These are phyloP conservation scores for Xylaria multiplex DNA, from an alignment of 2,329 filamentous ascomycete species.

Conservation along the genomic window DNA sequence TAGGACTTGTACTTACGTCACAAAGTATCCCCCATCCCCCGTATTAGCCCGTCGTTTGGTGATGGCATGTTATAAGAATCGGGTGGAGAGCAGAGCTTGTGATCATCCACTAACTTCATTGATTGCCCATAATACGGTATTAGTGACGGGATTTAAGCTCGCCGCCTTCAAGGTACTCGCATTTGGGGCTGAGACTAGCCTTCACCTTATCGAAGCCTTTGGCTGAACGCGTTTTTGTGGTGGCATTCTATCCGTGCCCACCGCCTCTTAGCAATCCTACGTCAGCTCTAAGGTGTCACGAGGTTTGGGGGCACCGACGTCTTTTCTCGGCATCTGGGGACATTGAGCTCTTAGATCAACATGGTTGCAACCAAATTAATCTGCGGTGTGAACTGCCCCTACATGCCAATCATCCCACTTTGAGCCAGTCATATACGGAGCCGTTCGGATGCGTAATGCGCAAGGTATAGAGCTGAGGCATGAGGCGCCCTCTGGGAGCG, in stretches of 20 bases:
- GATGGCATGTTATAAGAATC: background rate
- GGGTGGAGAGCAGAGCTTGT: background rate
- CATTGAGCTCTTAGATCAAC: background rate
- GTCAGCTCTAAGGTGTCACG: conserved; percentile 19
- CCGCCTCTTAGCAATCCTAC: conserved; percentile 1
- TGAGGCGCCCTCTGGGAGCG: background rate
- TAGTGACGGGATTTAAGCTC: background rate
- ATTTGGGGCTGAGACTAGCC: background rate
- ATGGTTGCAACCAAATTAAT: background rate
- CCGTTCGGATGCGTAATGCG: conserved; percentile 1
- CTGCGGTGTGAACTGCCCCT: conserved; percentile 4
- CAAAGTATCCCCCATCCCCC: too few relatives aligned
- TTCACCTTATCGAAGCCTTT: background rate
- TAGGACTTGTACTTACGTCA: too few relatives aligned
- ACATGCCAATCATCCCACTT: conserved; percentile 2
- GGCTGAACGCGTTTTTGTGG: background rate
- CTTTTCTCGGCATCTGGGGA: background rate
- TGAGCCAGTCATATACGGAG: conserved; percentile 4
- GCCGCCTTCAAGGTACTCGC: background rate
- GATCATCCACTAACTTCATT: background rate
- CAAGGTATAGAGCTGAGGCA: conserved; percentile 21
- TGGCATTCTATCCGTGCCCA: background rate
- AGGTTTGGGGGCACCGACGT: conserved; percentile 1
- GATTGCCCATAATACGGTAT: background rate
- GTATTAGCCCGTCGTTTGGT: background rate